phyloP scores from a whole-genome alignment of 257 asterid genomes.

The Solanum neorickii region DNA sequence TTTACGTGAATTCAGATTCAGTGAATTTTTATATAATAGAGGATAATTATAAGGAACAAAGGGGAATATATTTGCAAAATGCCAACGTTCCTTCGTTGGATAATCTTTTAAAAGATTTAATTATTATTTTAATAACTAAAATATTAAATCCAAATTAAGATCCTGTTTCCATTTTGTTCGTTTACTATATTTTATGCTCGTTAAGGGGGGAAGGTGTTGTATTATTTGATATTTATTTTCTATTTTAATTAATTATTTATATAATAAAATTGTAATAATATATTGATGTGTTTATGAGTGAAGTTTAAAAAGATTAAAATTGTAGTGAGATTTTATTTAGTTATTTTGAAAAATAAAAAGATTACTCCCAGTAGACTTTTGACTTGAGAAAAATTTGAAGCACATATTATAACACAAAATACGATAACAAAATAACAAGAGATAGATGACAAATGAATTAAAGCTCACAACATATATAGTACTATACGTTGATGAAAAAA shows the following conservation, averaged over 20 bases:
- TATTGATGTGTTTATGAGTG: not conserved
- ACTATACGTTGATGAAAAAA: too few relatives aligned
- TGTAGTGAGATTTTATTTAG: not conserved
- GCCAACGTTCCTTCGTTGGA: constrained; percentile 2
- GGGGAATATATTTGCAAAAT: not conserved
- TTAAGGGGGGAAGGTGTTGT: not conserved
- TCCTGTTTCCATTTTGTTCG: not conserved
- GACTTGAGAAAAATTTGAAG: not conserved
- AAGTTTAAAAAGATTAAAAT: too few relatives aligned
- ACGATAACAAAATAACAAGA: not conserved
- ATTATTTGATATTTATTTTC: not conserved
- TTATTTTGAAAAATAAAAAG: too few relatives aligned
- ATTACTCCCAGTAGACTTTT: too few relatives aligned
- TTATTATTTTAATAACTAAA: not conserved
- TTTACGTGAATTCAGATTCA: too few relatives aligned
- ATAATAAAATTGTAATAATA: too few relatives aligned
- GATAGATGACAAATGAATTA: not conserved
- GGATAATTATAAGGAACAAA: not conserved
- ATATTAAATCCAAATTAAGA: not conserved
- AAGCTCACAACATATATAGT: not conserved
- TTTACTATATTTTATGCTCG: not conserved
- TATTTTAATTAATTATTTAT: too few relatives aligned
- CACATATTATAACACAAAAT: too few relatives aligned
- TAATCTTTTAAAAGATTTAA: not conserved
- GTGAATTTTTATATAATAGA: too few relatives aligned